Percentiles rank a stretch among this genome's conserved stretches.
phyloP scores from a whole-genome alignment of 768 basidiomycete species.

The Leucocoprinus birnbaumii region DNA sequence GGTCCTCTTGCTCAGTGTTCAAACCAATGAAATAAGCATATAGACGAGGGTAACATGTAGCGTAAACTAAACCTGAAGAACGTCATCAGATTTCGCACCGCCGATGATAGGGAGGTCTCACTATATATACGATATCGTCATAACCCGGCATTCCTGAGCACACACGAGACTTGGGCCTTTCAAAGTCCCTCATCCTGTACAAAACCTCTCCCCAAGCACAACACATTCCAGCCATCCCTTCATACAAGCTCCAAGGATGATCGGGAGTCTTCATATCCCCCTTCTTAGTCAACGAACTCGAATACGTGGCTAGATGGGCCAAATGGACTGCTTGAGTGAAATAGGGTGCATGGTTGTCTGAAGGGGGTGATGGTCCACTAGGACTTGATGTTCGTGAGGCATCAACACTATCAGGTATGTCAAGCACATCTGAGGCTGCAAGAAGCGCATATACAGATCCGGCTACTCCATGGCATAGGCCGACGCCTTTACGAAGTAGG shows the following conservation, averaged over 20 bases:
- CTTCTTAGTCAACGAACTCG: constrained; percentile 27
- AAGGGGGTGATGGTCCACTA: neutral
- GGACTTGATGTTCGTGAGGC: constrained; percentile 1
- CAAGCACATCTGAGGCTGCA: constrained; percentile 42
- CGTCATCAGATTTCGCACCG: neutral
- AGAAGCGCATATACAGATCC: constrained; percentile 54
- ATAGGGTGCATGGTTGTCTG: constrained; percentile 17
- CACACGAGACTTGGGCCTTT: constrained; percentile 4
- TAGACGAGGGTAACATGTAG: neutral
- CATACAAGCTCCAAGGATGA: constrained; percentile 53
- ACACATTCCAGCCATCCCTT: constrained; percentile 57
- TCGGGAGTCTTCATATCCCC: constrained; percentile 48
- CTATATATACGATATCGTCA: constrained; percentile 30
- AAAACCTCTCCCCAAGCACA: constrained; percentile 52
- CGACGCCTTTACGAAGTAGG: constrained; percentile 53
- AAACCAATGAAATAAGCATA: no score
- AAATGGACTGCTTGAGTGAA: constrained; percentile 44
- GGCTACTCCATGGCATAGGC: constrained; percentile 56
- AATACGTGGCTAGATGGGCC: constrained; percentile 39
- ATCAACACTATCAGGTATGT: constrained; percentile 15
- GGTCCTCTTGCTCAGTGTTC: no score
- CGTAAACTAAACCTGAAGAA: neutral
- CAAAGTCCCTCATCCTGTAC: constrained; percentile 21
- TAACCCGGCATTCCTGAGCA: constrained; percentile 36
- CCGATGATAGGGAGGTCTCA: no score